Evolutionary conservation across 2,329 filamentous ascomycete genomes (phyloP), one percentile per base, ranked within the genome.

Genomic region (Alternaria conjuncta): DNA sequence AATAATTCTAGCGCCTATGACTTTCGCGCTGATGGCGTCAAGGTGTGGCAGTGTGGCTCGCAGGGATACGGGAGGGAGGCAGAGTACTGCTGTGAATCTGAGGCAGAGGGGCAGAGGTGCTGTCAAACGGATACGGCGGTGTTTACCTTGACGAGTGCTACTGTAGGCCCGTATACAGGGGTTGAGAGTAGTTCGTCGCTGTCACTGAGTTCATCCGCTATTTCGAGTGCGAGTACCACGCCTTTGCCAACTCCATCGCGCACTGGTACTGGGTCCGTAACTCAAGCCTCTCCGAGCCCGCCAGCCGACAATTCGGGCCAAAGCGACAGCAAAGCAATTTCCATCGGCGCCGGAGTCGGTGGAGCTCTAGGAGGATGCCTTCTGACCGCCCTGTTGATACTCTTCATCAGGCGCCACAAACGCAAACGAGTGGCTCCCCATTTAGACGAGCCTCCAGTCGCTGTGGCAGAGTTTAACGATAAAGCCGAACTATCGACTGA

Each of bases 11-110:
- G 36, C 36, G 36, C 36, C 4, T 41, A 41, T 2, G 36, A 41
- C 4, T 41, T 41, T 2, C 36, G 36, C 2, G 4, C 36, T 0
- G 36, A 6, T 10, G 36, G 36, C 0, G 36, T 41, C 0, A 1
- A 18, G n/a, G 36, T 41, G 2, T 41, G 36, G 36, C 36, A 41
- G 2, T 41, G 36, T 6, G 36, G 36, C 8, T 41, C 36, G 0
- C 36, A 41, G 36, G 36, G 36, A 18, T 41, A 41, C 0, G 36
- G 36, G 1, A 41, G 4, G 36, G 36, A 41, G 5, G 36, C 36
- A 3, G 36, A 10, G 36, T 41, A 41, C 36, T 41, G 36, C 5
- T 41, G 36, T 3, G 36, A 41, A 18, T 41, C 36, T 1, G 36
- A 41, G 2, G 8, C 15, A 10, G 36, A 41, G 15, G 2, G 2